Percentiles rank a stretch among this genome's conserved stretches.
phyloP scores from a whole-genome alignment of 148 eudicot species.

The Fagopyrum esculentum region DNA sequence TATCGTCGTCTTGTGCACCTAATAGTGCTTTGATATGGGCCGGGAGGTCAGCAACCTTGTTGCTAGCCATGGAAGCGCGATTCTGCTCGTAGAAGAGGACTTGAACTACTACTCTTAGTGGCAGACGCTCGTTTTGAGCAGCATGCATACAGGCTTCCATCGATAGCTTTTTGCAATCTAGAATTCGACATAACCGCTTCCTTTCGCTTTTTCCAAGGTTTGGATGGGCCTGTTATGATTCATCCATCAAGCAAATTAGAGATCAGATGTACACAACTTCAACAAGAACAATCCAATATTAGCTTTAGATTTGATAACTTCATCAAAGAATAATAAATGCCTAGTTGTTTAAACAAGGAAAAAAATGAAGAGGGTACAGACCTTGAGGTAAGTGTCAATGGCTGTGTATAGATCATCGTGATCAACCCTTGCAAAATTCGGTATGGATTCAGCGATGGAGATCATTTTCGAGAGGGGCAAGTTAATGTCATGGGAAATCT shows the following conservation, averaged over 20 bases:
- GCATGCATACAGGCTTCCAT: slow-evolving; percentile 96
- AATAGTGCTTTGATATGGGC: slow-evolving; percentile 62
- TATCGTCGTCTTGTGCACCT: slow-evolving; percentile 35
- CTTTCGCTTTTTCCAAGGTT: slow-evolving; percentile 79
- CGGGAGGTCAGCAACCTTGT: slow-evolving; percentile 40
- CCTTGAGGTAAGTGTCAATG: slow-evolving; percentile 81
- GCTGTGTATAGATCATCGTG: slow-evolving; percentile 88
- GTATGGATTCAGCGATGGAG: slow-evolving; percentile 58
- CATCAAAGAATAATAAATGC: background rate
- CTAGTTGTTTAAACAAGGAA: background rate
- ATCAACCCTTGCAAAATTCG: slow-evolving; percentile 55
- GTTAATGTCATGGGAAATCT: slow-evolving; percentile 50
- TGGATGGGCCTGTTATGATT: slow-evolving; percentile 62
- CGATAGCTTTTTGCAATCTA: slow-evolving; percentile 98
- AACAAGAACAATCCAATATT: background rate
- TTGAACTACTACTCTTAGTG: slow-evolving; percentile 77
- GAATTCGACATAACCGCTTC: slow-evolving; percentile 64
- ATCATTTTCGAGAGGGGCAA: slow-evolving; percentile 58
- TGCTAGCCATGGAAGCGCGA: slow-evolving; percentile 51
- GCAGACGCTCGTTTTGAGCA: slow-evolving; percentile 87
- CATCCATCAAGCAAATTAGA: background rate
- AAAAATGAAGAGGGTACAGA: slow-evolving; percentile 14
- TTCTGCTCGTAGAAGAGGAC: slow-evolving; percentile 96
- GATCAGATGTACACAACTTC: too few species aligned
- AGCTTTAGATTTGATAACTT: background rate